A percentile compares a stretch with the other conserved stretches of the same genome.
Conservation (phyloP, 305 asterid genomes). For the Fraxinus angustifolia region DNA sequence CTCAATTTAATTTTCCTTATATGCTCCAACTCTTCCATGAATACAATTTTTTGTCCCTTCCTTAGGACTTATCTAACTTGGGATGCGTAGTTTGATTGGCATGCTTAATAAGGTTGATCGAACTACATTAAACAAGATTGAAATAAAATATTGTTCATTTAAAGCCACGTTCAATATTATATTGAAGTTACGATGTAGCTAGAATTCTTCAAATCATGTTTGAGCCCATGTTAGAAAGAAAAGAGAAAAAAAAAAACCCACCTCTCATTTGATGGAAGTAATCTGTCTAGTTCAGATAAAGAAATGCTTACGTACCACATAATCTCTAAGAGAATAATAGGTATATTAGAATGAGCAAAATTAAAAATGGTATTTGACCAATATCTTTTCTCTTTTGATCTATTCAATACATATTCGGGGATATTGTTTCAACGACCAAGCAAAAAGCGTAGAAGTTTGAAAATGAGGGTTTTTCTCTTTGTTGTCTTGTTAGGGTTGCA, state of each 20-base stretch:
- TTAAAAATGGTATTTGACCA: background rate
- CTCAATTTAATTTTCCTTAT: background rate
- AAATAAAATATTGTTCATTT: background rate
- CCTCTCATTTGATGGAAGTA: background rate
- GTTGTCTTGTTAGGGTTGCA: background rate
- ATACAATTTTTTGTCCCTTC: background rate
- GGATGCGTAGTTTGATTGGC: background rate
- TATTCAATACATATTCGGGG: background rate
- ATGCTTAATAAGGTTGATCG: background rate
- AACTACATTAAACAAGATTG: background rate
- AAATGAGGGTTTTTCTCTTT: background rate
- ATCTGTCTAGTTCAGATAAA: background rate
- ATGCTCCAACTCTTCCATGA: background rate
- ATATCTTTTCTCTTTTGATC: background rate
- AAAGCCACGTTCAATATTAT: background rate
- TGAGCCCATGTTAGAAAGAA: background rate
- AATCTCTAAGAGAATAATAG: background rate
- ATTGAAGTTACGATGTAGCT: background rate
- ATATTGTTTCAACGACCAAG: background rate
- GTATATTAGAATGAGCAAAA: background rate
- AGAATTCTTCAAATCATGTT: background rate
- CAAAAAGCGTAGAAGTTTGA: background rate
- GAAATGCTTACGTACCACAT: background rate
- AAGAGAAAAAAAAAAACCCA: background rate
- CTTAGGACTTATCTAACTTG: background rate